Percentiles rank a stretch among this genome's conserved stretches.
Conservation (phyloP, 352 stramenopile genomes). For the Phytophthora rubi region DNA sequence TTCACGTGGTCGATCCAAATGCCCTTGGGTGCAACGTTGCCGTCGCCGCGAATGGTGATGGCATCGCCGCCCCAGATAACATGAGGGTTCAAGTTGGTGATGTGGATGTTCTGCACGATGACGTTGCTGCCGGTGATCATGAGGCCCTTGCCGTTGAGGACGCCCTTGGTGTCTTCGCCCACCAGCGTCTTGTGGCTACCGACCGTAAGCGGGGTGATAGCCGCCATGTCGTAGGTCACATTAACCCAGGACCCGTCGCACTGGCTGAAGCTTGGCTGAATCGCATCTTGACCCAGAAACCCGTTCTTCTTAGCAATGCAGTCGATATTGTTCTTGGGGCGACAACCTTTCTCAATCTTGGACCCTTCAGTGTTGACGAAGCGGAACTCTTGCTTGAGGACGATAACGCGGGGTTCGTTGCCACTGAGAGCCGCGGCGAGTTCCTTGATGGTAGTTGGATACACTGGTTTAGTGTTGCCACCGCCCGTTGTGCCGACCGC, state of each 20-base stretch:
- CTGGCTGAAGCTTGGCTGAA: constrained; percentile 44
- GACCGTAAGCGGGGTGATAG: constrained; percentile 29
- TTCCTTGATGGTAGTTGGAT: constrained; percentile 45
- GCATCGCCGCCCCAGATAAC: constrained; percentile 40
- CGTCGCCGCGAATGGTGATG: constrained; percentile 27
- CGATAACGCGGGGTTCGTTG: constrained; percentile 46
- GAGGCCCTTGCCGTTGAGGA: constrained; percentile 48
- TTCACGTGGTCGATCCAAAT: constrained; percentile 63
- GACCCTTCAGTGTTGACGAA: constrained; percentile 50
- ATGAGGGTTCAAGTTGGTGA: constrained; percentile 55
- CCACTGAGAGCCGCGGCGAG: constrained; percentile 47
- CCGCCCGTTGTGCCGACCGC: constrained; percentile 44
- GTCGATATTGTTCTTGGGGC: constrained; percentile 36
- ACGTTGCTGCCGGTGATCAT: constrained; percentile 45
- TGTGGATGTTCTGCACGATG: constrained; percentile 58
- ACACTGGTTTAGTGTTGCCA: constrained; percentile 36
- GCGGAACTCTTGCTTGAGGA: constrained; percentile 54
- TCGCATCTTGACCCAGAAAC: constrained; percentile 53
- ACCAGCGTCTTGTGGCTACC: constrained; percentile 48
- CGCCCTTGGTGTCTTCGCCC: constrained; percentile 41
- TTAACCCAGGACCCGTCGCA: constrained; percentile 34
- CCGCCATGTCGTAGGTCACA: constrained; percentile 32
- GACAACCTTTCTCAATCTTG: constrained; percentile 49
- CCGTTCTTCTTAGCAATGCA: constrained; percentile 58
- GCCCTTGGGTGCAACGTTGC: constrained; percentile 21